Evolutionary conservation across 2,329 filamentous ascomycete species (phyloP), one percentile per base, ranked within the genome.

Genomic region (Pseudonectria foliicola): DNA sequence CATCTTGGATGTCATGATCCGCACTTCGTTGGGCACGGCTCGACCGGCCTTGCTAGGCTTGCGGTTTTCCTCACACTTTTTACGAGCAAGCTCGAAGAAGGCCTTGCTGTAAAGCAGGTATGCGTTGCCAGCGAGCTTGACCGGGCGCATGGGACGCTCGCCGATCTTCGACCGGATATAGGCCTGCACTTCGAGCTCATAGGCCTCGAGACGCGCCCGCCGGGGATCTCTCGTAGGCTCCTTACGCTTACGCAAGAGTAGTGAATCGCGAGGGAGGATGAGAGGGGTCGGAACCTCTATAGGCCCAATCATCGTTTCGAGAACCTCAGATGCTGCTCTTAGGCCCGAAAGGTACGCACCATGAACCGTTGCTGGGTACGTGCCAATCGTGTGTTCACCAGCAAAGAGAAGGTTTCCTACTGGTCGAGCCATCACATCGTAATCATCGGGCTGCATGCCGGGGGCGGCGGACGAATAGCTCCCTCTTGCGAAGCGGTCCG

Each of bases 401-500:
- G 90, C 92, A 60, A 98, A 98, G 61, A 90, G 86, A 7, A 98
- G 67, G 45, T 93, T 94, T 23, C 87, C 89, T 23, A 95, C 70
- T 1, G 84, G 69, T 31, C 76, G 75, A 3, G 92, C 87, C 85
- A 98, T 95, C 23, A 78, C 68, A 56, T 96, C 86, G 61, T 98
- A 98, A 57, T 98, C 92, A 34, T 88, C 84, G 2, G 84, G 76
- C 33, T 78, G 73, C 61, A 95, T 90, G 30, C 78, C 72, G 6
- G 88, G 82, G 1, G 85, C 89, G 2, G 94, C 87, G 45, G 86
- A 96, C 3, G 93, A 98, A 61, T 98, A 98, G 57, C 85, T 95
- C 23, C 92, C 92, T 43, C 83, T 73, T n/a, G 90, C 84, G 58
- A 95, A 98, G 13, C 76, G 80, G 59, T 98, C 92, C 27, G 81